Percentiles rank a stretch among this genome's conserved stretches.
phyloP scores from a whole-genome alignment of 2,329 filamentous ascomycete genomes.

The Venturia oleaginea region DNA sequence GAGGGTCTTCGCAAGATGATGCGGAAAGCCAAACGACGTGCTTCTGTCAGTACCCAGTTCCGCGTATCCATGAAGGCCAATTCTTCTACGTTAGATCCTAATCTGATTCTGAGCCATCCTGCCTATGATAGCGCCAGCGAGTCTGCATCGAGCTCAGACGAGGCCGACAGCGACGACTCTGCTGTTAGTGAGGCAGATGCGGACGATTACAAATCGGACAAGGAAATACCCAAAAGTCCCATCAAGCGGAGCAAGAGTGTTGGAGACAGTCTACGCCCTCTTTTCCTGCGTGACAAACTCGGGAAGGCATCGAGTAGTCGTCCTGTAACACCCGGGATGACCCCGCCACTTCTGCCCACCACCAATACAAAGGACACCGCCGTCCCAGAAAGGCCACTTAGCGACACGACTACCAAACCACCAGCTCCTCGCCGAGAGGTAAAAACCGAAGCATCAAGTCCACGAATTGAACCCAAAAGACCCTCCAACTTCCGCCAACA shows the following conservation, averaged over 20 bases:
- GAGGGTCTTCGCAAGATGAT: conserved; percentile 54
- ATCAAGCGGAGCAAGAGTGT: conserved; percentile 6
- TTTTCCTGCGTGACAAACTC: conserved; percentile 13
- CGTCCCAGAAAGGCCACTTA: neutral
- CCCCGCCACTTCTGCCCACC: neutral
- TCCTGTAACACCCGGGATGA: neutral
- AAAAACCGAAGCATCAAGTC: neutral
- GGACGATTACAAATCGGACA: conserved; percentile 8
- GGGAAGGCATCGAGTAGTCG: conserved; percentile 15
- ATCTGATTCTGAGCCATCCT: neutral
- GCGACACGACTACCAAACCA: neutral
- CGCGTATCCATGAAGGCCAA: conserved; percentile 7
- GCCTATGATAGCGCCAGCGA: conserved; percentile 15
- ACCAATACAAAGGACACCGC: neutral
- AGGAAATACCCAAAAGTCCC: neutral
- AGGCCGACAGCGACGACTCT: conserved; percentile 20
- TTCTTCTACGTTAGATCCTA: neutral
- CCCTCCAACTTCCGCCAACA: conserved; percentile 46
- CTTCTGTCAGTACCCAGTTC: conserved; percentile 22
- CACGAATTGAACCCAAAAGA: conserved; percentile 20
- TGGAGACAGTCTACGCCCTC: neutral
- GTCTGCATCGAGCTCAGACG: conserved; percentile 32
- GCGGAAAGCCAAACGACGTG: conserved; percentile 47
- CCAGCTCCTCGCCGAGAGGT: neutral
- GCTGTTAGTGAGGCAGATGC: conserved; percentile 11